These are phyloP conservation scores for Cryptosporidium ubiquitum DNA, from an alignment of 169 alveolate genomes.

Conservation along the genomic window DNA sequence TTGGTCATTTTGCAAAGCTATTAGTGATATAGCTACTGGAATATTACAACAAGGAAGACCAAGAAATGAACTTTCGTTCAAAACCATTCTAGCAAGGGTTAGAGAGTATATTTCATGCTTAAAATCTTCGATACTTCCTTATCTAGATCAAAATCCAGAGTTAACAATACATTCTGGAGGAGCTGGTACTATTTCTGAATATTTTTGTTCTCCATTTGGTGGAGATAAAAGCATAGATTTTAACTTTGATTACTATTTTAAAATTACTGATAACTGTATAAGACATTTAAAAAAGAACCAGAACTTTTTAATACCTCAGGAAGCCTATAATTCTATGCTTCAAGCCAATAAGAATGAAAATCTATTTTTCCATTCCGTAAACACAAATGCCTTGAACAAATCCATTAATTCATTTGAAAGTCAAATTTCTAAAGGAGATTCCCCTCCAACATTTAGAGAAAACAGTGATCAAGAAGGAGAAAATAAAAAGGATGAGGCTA, in stretches of 20 bases:
- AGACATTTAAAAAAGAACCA: constrained; percentile 33
- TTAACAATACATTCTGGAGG: constrained; percentile 86
- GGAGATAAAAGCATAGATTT: constrained; percentile 38
- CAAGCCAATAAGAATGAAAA: constrained; percentile 32
- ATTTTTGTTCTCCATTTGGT: constrained; percentile 79
- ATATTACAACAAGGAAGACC: constrained; percentile 81
- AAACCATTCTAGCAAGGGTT: constrained; percentile 80
- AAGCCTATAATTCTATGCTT: constrained; percentile 48
- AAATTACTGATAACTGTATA: constrained; percentile 11
- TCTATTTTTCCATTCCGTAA: not conserved
- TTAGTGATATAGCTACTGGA: constrained; percentile 77
- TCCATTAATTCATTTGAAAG: not conserved
- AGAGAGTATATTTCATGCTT: constrained; percentile 80
- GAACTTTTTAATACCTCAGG: constrained; percentile 57
- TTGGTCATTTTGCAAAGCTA: constrained; percentile 80
- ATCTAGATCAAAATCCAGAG: constrained; percentile 83
- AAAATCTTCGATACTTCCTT: constrained; percentile 80
- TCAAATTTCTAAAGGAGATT: not conserved
- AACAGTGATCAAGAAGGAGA: not conserved
- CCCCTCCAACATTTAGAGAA: constrained; percentile 60
- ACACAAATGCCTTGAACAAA: not conserved
- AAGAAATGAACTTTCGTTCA: constrained; percentile 79
- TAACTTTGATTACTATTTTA: constrained; percentile 44
- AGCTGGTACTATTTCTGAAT: constrained; percentile 80
- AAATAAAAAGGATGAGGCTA: not conserved